Evolutionary conservation across 768 basidiomycete genomes (phyloP), one percentile per base, ranked within the genome.

Genomic region (Leccinum pellstonianum): DNA sequence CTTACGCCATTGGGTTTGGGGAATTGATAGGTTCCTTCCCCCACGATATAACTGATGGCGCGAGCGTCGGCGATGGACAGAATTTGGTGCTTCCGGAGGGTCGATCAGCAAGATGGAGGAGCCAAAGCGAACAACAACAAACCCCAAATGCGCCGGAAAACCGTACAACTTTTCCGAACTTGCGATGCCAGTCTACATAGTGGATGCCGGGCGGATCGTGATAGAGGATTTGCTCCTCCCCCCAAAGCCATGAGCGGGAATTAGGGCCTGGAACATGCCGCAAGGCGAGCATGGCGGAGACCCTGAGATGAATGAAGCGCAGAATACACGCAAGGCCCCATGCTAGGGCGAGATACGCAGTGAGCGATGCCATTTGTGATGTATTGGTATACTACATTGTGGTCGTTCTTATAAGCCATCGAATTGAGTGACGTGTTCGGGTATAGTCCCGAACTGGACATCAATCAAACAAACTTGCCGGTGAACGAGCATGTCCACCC

Each of bases 1-100:
- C 86, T 79, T 19, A 86, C 85, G 23, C 86, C 86, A 52, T 76
- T 70, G 9, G 86, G 83, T 69, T 87, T 87, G 3, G 86, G 86
- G 63, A 87, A 86, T 37, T 72, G 73, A 66, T 86, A 86, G 0
- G 79, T 77, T 12, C 77, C 79, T 64, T 85, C 82, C 29, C 79
- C 79, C 2, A 86, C 72, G 56, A 86, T 83, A 57, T 80, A 84
- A 3, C 72, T 71, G 50, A 86, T 80, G 15, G 86, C 81, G 1
- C 76, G 75, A 35, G 77, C 69, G 66, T 86, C 85, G 1, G 82
- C 81, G 37, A 87, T 77, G 15, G 85, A 86, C 35, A 87, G 67
- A 17, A 86, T 71, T 64, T 81, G 82, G 66, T 83, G 82, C 84
- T 87, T 63, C 33, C 54, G 50, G 27, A 38, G 54, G n/a, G 37